Evolutionary conservation across 257 asterid genomes (phyloP).

Genomic region (Solanum appendiculatum): DNA sequence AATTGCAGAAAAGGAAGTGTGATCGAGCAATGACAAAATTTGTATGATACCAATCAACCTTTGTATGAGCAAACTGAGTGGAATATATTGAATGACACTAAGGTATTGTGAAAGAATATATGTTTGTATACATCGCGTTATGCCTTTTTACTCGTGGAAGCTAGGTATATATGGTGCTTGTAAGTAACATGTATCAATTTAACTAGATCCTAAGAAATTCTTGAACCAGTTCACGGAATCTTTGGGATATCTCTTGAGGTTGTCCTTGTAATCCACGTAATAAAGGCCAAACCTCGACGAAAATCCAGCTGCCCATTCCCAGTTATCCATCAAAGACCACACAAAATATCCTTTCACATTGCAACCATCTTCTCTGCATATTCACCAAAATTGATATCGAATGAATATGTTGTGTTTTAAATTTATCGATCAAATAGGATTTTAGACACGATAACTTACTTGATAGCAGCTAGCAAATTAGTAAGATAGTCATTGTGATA

Average conservation of each 20-base stretch:
- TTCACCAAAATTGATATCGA: background rate
- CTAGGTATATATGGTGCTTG: background rate
- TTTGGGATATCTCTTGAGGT: constrained; percentile 71
- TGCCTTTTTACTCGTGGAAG: background rate
- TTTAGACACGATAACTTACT: constrained; percentile 25
- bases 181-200: background rate
- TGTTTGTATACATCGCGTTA: background rate
- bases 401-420: background rate
- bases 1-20: background rate
- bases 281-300: constrained; percentile 70
- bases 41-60: too few species aligned
- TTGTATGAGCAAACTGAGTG: too few species aligned
- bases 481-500: constrained; percentile 70
- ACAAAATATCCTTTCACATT: constrained; percentile 77
- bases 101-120: background rate
- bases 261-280: constrained; percentile 69
- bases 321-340: constrained; percentile 87
- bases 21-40: background rate
- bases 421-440: background rate
- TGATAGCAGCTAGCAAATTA: constrained; percentile 53
- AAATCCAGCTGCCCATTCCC: constrained; percentile 91
- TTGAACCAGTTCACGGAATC: constrained; percentile 77
- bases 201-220: constrained; percentile 39
- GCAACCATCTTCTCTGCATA: constrained; percentile 79
- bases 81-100: background rate